These are phyloP conservation scores for Fusarium euwallaceae DNA, from an alignment of 2,329 filamentous ascomycete species.

Conservation along the genomic window DNA sequence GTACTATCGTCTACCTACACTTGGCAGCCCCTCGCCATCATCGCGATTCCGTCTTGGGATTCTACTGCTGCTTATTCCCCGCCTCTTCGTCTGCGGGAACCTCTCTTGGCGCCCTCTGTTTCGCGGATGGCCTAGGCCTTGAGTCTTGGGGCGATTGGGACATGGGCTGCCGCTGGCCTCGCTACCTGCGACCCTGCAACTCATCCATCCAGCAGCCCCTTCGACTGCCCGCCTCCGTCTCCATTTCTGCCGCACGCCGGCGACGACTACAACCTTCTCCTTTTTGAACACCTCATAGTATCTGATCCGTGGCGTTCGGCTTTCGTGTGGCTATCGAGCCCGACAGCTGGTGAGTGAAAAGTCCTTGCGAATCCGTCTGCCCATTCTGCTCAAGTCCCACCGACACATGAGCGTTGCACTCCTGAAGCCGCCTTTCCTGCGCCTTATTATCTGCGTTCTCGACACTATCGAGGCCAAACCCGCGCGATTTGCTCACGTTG, in stretches of 20 bases:
- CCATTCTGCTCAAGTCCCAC: conserved; percentile 13
- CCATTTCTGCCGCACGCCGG: conserved; percentile 35
- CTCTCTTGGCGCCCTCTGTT: conserved; percentile 16
- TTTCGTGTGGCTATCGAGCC: conserved; percentile 31
- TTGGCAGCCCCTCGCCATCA: conserved; percentile 29
- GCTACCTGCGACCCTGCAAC: conserved; percentile 49
- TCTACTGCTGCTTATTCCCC: conserved; percentile 33
- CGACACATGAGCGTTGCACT: conserved; percentile 16
- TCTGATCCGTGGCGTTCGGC: conserved; percentile 13
- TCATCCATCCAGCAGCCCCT: conserved; percentile 41
- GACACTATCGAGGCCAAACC: not conserved
- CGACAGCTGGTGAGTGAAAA: conserved; percentile 38
- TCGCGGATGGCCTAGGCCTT: conserved; percentile 53
- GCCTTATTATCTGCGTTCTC: not conserved
- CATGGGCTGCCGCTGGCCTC: conserved; percentile 54
- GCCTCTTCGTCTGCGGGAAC: conserved; percentile 21
- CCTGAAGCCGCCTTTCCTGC: conserved; percentile 13
- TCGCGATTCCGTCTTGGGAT: conserved; percentile 37
- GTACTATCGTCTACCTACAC: conserved; percentile 17
- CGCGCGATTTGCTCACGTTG: conserved; percentile 1
- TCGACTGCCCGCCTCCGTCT: conserved; percentile 37
- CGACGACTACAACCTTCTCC: conserved; percentile 14
- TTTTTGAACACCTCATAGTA: conserved; percentile 16
- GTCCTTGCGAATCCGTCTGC: conserved; percentile 8
- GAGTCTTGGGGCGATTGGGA: conserved; percentile 56